A percentile compares a stretch with the other conserved stretches of the same genome.
phyloP scores from a whole-genome alignment of 106 monocot species.

The Amphibolis antarctica region DNA sequence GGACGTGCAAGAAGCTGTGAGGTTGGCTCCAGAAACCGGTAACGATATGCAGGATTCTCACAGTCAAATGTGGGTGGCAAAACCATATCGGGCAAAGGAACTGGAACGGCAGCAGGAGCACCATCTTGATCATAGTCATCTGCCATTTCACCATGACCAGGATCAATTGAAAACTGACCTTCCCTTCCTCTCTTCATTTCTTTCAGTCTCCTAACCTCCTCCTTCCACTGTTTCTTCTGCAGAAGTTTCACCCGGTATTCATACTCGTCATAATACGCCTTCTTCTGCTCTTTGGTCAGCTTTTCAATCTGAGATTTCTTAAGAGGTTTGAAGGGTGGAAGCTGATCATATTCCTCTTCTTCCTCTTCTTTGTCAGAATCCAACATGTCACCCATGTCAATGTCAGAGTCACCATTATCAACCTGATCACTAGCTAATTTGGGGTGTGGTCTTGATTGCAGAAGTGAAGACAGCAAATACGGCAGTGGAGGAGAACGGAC shows the following conservation, averaged over 20 bases:
- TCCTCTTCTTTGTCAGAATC: conserved; percentile 70
- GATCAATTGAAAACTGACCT: conserved; percentile 12
- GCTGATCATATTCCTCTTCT: conserved; percentile 81
- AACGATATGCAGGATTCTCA: conserved; percentile 57
- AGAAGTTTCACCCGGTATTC: conserved; percentile 89
- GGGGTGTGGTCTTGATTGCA: conserved; percentile 74
- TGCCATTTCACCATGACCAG: conserved; percentile 31
- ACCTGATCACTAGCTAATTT: conserved; percentile 60
- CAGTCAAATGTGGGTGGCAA: conserved; percentile 86
- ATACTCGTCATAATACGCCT: conserved; percentile 83
- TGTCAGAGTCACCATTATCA: conserved; percentile 75
- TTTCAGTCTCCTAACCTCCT: conserved; percentile 63
- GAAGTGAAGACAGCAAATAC: conserved; percentile 73
- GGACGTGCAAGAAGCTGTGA: conserved; percentile 69
- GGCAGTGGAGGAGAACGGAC: conserved; percentile 81
- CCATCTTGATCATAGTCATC: conserved; percentile 73
- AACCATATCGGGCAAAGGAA: conserved; percentile 84
- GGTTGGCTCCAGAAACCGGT: conserved; percentile 84
- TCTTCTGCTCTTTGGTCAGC: conserved; percentile 71
- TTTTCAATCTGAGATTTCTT: conserved; percentile 60
- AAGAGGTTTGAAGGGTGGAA: conserved; percentile 86
- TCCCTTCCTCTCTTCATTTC: conserved; percentile 62
- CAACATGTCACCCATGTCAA: conserved; percentile 55
- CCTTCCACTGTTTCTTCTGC: conserved; percentile 92
- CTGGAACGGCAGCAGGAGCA: conserved; percentile 60